phyloP scores from a whole-genome alignment of 768 basidiomycete species.

The Cystofilobasidium macerans region DNA sequence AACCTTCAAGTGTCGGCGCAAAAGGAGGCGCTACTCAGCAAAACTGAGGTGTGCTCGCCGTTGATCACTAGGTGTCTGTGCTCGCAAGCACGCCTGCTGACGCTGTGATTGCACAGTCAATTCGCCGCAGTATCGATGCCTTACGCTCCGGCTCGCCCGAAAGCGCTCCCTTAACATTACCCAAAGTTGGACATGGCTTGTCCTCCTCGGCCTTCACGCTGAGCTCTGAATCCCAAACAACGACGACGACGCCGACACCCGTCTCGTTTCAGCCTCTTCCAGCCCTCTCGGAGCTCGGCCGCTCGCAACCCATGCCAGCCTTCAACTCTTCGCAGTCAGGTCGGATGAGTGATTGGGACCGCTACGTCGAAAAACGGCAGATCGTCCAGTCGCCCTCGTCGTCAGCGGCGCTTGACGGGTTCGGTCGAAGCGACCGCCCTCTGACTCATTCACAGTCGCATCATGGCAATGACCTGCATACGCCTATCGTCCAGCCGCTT shows the following conservation, averaged over 20 bases:
- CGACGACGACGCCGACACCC: neutral
- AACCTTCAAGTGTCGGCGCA: slow-evolving; percentile 16
- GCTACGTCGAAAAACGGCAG: slow-evolving; percentile 72
- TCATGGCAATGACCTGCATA: too few relatives aligned
- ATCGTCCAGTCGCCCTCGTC: slow-evolving; percentile 53
- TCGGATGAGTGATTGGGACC: slow-evolving; percentile 60
- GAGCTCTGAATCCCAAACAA: too few relatives aligned
- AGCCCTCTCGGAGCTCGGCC: neutral
- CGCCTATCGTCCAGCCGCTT: too few relatives aligned
- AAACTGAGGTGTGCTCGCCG: slow-evolving; percentile 33
- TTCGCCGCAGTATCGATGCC: slow-evolving; percentile 52
- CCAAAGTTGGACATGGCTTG: slow-evolving; percentile 34
- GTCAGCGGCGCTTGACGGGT: neutral
- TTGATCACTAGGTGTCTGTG: slow-evolving; percentile 33
- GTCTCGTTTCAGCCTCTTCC: neutral
- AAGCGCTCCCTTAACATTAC: neutral
- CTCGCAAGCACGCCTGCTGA: slow-evolving; percentile 50
- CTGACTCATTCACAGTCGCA: neutral
- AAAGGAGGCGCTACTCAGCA: slow-evolving; percentile 35
- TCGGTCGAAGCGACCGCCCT: neutral
- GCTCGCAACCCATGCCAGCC: too few relatives aligned
- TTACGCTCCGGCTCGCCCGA: slow-evolving; percentile 42
- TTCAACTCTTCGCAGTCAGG: too few relatives aligned
- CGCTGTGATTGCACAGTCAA: slow-evolving; percentile 50
- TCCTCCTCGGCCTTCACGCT: neutral